A percentile compares a stretch with the other conserved stretches of the same genome.
Conservation (phyloP, 2,329 filamentous ascomycete species). For the Colletotrichum sp. region DNA sequence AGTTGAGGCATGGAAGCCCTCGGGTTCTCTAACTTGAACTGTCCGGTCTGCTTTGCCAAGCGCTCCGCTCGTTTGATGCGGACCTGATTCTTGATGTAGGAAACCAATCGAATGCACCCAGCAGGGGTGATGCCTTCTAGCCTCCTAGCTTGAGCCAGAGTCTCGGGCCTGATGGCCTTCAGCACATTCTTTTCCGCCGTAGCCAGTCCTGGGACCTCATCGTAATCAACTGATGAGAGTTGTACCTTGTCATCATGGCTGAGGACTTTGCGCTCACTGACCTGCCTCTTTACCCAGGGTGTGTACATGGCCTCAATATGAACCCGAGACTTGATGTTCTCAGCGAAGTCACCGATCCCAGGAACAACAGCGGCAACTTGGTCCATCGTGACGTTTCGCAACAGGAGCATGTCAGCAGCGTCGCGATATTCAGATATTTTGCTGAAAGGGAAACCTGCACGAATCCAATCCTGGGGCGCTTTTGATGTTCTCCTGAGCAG, state of each 20-base stretch:
- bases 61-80: slow-evolving; percentile 1
- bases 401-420: slow-evolving; percentile 80
- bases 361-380: slow-evolving; percentile 65
- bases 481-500: slow-evolving; percentile 64
- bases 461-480: slow-evolving; percentile 70
- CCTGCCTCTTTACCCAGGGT: slow-evolving; percentile 81
- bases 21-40: background rate
- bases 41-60: background rate
- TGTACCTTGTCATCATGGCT: slow-evolving; percentile 76
- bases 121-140: slow-evolving; percentile 80
- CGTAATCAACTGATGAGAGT: slow-evolving; percentile 83
- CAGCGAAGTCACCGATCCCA: slow-evolving; percentile 57
- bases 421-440: slow-evolving; percentile 57
- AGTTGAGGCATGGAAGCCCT: background rate
- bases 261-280: slow-evolving; percentile 69
- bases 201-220: slow-evolving; percentile 74
- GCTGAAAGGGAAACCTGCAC: slow-evolving; percentile 71
- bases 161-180: slow-evolving; percentile 76
- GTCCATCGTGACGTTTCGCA: slow-evolving; percentile 64
- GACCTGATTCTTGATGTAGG: slow-evolving; percentile 55
- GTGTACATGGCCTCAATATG: slow-evolving; percentile 85
- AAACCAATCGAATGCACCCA: slow-evolving; percentile 65
- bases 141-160: slow-evolving; percentile 84
- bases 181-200: slow-evolving; percentile 79
- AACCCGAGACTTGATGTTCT: slow-evolving; percentile 71